These are phyloP conservation scores for Colletotrichum sojae DNA, from an alignment of 2,329 filamentous ascomycete species.

Conservation along the genomic window DNA sequence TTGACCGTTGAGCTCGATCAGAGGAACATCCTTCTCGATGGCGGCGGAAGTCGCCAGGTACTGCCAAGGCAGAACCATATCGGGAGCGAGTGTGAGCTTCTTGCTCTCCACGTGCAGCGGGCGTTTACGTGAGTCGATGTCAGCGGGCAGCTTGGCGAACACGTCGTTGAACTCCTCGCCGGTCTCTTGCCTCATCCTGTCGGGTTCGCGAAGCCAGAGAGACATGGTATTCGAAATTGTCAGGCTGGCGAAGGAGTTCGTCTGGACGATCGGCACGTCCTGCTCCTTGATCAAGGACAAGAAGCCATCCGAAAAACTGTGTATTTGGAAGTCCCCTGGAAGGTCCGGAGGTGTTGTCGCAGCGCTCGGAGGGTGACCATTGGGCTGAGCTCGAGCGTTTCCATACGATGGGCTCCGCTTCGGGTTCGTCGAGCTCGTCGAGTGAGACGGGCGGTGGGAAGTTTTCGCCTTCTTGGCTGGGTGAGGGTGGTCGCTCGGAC, in stretches of 20 bases:
- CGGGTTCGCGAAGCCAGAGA: conserved; percentile 82
- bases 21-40: conserved; percentile 70
- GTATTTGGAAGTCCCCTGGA: conserved; percentile 73
- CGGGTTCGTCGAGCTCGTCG: conserved; percentile 77
- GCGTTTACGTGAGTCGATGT: conserved; percentile 59
- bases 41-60: conserved; percentile 67
- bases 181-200: conserved; percentile 76
- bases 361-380: conserved; percentile 77
- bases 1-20: conserved; percentile 82
- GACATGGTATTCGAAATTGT: conserved; percentile 81
- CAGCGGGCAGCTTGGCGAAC: conserved; percentile 69
- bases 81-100: conserved; percentile 61
- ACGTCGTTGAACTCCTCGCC: conserved; percentile 77
- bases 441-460: conserved; percentile 84
- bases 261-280: conserved; percentile 72
- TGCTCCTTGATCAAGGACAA: conserved; percentile 79
- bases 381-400: conserved; percentile 72
- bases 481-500: conserved; percentile 63
- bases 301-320: conserved; percentile 83
- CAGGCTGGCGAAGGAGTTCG: conserved; percentile 85
- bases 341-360: conserved; percentile 80
- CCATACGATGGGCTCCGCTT: conserved; percentile 76
- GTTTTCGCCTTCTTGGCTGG: conserved; percentile 85
- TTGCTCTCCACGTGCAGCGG: conserved; percentile 66
- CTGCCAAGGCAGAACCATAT: conserved; percentile 78